Evolutionary conservation across 495 filamentous ascomycete species (phyloP), one percentile per base, ranked within the genome.

Genomic region (Aspergillus bertholletiae): DNA sequence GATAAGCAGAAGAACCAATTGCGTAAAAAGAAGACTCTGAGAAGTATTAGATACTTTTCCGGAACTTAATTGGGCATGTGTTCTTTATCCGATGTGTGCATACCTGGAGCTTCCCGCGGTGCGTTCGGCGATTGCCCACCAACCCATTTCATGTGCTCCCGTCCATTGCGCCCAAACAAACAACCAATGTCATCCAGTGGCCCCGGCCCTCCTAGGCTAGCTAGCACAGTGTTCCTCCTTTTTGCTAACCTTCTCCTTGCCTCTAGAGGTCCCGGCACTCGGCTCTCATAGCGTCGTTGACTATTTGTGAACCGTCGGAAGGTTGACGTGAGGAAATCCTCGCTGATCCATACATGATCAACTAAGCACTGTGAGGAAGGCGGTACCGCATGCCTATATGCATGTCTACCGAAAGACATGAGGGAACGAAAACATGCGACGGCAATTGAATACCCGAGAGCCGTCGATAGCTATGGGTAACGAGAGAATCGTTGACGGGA

Each of bases 231-330:
- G 58, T 80, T 83, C 28, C 73, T 66, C 47, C 81, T 64, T 61
- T 72, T 80, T 6, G 78, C 72, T 51, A 77, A 63, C 35, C 82
- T 72, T 61, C 76, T 74, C 44, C 78, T 71, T n/a, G 80, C 80
- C 64, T 85, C 82, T 63, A 85, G 63, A 46, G 82, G 82, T 2
- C 82, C 82, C n/a, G 82, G 81, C 1, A 78, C 75, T 30, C 71
- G 73, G 66, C 80, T 81, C 53, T 73, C 80, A 73, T 81, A 67
- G 24, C 81, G 75, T 57, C 71, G 63, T 44, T 60, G 54, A 15
- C 68, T 62, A 41, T 71, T 70, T 20, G 65, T 66, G 60, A 82
- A 83, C 27, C 75, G 73, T 52, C 71, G 67, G 47, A 81, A 76
- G 7, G 77, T 74, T 7, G 71, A 65, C n/a, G 72, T 63, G 8